phyloP scores from a whole-genome alignment of 1,284 basidiomycete genomes.

The Cutaneotrichosporon dermatis region DNA sequence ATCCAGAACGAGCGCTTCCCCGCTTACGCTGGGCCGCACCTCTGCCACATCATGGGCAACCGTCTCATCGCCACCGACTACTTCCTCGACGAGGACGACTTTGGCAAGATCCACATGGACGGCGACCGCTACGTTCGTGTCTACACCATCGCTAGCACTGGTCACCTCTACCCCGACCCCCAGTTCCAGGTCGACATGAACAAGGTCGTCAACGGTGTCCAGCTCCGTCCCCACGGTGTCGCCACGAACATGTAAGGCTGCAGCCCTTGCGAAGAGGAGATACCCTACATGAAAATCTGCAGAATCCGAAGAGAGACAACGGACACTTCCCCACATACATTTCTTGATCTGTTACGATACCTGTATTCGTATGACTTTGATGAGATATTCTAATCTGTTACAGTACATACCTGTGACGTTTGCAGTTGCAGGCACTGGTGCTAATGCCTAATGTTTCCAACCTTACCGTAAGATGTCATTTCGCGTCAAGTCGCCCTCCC shows the following conservation, averaged over 20 bases:
- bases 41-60: slow-evolving; percentile 13
- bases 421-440: too few species aligned
- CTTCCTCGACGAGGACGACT: slow-evolving; percentile 19
- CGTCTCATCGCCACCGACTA: slow-evolving; percentile 15
- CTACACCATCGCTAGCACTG: slow-evolving; percentile 7
- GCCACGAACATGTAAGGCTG: not conserved
- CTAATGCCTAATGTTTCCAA: too few species aligned
- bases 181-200: slow-evolving; percentile 13
- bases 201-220: slow-evolving; percentile 6
- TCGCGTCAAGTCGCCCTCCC: too few species aligned
- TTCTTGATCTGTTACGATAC: too few species aligned
- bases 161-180: slow-evolving; percentile 9
- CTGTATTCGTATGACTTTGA: too few species aligned
- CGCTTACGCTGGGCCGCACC: slow-evolving; percentile 15
- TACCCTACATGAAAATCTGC: too few species aligned
- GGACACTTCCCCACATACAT: too few species aligned
- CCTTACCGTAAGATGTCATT: too few species aligned
- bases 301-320: too few species aligned
- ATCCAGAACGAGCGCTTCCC: slow-evolving; percentile 12
- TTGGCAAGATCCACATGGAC: slow-evolving; percentile 18
- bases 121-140: slow-evolving; percentile 17
- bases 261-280: not conserved
- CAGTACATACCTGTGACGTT: too few species aligned
- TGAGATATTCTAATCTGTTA: too few species aligned
- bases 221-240: slow-evolving; percentile 16